These are phyloP conservation scores for Inga leiocalycina DNA, from an alignment of 306 rosid genomes.

Conservation along the genomic window DNA sequence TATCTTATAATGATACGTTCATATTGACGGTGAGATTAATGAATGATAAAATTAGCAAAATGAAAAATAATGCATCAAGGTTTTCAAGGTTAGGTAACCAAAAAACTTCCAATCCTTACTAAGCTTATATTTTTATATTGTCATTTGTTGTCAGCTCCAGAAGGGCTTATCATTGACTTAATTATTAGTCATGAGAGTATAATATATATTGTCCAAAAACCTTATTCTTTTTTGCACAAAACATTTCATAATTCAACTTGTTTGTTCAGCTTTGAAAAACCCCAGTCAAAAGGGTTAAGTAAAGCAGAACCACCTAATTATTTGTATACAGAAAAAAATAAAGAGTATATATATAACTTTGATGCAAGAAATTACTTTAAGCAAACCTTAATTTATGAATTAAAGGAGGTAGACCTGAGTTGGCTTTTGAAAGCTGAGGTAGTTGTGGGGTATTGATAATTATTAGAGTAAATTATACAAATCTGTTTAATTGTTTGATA, in stretches of 20 bases:
- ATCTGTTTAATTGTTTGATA: not conserved
- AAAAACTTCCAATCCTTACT: not conserved
- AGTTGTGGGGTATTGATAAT: not conserved
- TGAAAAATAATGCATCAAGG: not conserved
- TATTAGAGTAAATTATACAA: not conserved
- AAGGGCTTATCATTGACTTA: not conserved
- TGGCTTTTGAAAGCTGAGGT: not conserved
- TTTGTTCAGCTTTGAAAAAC: not conserved
- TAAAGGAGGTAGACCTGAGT: not conserved
- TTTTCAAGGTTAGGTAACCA: conserved; percentile 6
- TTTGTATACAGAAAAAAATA: not conserved
- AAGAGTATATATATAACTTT: not conserved
- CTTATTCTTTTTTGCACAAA: not conserved
- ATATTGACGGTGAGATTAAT: not conserved
- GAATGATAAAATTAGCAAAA: not conserved
- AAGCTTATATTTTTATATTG: not conserved
- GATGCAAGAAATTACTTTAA: not conserved
- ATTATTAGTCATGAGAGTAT: not conserved
- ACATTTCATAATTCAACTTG: not conserved
- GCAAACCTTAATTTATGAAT: not conserved
- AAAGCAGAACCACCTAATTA: not conserved
- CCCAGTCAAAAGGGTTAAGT: not conserved
- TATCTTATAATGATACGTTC: not conserved
- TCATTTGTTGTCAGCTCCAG: not conserved
- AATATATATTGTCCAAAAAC: not conserved